Evolutionary conservation across 1,284 basidiomycete species (phyloP).

Genomic region (Limonomyces culmigenus): DNA sequence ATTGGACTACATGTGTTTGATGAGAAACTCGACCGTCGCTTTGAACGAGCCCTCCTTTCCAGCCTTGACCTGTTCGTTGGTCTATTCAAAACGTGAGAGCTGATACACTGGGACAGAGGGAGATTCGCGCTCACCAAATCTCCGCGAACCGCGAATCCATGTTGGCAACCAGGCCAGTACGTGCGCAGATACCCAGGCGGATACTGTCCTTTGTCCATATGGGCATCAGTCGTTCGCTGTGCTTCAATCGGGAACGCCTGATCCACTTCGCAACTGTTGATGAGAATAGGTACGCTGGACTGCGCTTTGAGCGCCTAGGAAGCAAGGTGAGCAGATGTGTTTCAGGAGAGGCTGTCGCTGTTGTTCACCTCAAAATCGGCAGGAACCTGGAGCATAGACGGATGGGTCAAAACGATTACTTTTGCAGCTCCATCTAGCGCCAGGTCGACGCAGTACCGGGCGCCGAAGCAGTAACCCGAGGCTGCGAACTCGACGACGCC

Average conservation of each 20-base stretch:
- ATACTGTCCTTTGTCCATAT: slow-evolving; percentile 22
- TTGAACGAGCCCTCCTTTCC: slow-evolving; percentile 4
- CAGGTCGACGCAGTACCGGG: slow-evolving; percentile 46
- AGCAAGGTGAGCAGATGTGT: too few relatives aligned
- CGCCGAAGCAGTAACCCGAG: slow-evolving; percentile 56
- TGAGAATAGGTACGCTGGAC: slow-evolving; percentile 21
- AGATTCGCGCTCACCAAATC: too few relatives aligned
- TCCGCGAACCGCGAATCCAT: slow-evolving; percentile 14
- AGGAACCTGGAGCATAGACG: slow-evolving; percentile 39
- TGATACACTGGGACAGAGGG: too few relatives aligned
- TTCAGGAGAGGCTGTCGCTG: background rate
- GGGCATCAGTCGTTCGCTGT: slow-evolving; percentile 18
- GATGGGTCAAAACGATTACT: slow-evolving; percentile 44
- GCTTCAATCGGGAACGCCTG: slow-evolving; percentile 14
- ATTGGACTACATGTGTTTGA: slow-evolving; percentile 3
- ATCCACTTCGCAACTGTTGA: slow-evolving; percentile 25
- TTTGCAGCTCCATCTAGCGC: slow-evolving; percentile 41
- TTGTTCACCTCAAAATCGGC: slow-evolving; percentile 23
- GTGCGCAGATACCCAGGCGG: slow-evolving; percentile 24
- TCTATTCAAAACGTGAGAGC: too few relatives aligned
- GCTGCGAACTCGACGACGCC: slow-evolving; percentile 44
- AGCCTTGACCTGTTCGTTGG: slow-evolving; percentile 1
- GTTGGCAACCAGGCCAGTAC: slow-evolving; percentile 25
- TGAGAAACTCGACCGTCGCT: slow-evolving; percentile 1
- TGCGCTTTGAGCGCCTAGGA: slow-evolving; percentile 13